Conservation (phyloP, 2,329 filamentous ascomycete species). For the Mycogone perniciosa region DNA sequence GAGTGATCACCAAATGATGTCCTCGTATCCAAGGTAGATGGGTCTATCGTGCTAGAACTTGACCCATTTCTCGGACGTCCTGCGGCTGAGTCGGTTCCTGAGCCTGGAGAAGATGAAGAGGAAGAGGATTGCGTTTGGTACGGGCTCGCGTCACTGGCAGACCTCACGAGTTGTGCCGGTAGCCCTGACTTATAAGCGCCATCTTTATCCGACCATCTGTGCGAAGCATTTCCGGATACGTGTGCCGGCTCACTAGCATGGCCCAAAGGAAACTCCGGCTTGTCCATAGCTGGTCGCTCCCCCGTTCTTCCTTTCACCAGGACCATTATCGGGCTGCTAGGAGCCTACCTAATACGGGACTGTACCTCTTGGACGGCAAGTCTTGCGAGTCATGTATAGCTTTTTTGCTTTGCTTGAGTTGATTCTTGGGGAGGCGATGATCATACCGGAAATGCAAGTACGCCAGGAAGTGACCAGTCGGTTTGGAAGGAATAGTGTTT, state of each 20-base stretch:
- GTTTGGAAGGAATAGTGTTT: too few species aligned
- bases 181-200: neutral
- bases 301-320: slow-evolving; percentile 7
- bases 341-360: too few species aligned
- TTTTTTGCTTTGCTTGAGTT: too few species aligned
- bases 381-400: too few species aligned
- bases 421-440: too few species aligned
- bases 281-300: slow-evolving; percentile 4
- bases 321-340: neutral
- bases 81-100: slow-evolving; percentile 6
- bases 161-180: neutral
- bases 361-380: too few species aligned
- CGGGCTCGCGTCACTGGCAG: slow-evolving; percentile 2
- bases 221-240: slow-evolving; percentile 5
- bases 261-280: slow-evolving; percentile 8
- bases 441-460: too few species aligned
- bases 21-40: slow-evolving; percentile 1
- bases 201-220: slow-evolving; percentile 7
- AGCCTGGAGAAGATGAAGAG: slow-evolving; percentile 1
- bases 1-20: neutral
- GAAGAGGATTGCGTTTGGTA: slow-evolving; percentile 3
- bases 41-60: slow-evolving; percentile 9
- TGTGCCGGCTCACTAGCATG: slow-evolving; percentile 1
- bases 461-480: too few species aligned
- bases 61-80: slow-evolving; percentile 9